A percentile compares a stretch with the other conserved stretches of the same genome.
phyloP scores from a whole-genome alignment of 2,329 filamentous ascomycete species.

The Rhynchosporium secalis region DNA sequence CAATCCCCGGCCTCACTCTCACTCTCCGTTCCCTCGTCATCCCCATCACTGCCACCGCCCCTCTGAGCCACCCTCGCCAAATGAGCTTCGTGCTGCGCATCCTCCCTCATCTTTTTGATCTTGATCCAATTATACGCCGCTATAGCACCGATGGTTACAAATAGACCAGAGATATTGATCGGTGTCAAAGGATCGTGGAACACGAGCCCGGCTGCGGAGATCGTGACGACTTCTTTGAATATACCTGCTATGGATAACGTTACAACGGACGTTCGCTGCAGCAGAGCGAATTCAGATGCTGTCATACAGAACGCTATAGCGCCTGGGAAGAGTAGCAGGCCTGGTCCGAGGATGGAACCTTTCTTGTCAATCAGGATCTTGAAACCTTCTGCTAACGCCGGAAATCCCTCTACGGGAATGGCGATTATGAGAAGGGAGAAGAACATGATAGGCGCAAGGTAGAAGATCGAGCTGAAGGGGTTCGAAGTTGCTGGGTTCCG shows the following conservation, averaged over 20 bases:
- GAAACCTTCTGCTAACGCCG: constrained; percentile 66
- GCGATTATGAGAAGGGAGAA: constrained; percentile 76
- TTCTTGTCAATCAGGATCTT: constrained; percentile 62
- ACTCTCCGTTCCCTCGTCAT: constrained; percentile 20
- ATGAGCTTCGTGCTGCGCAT: constrained; percentile 61
- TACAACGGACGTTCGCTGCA: constrained; percentile 93
- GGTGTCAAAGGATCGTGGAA: constrained; percentile 86
- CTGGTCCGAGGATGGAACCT: constrained; percentile 64
- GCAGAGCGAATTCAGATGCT: constrained; percentile 87
- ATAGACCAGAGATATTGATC: constrained; percentile 81
- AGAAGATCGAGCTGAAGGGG: constrained; percentile 96
- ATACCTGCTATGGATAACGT: constrained; percentile 96
- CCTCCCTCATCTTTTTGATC: constrained; percentile 80
- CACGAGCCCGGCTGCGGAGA: constrained; percentile 80
- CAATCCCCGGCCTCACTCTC: constrained; percentile 30
- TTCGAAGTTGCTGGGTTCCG: constrained; percentile 94
- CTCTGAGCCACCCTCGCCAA: constrained; percentile 22
- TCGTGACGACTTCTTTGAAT: constrained; percentile 98
- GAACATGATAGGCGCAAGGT: constrained; percentile 97
- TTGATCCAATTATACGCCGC: constrained; percentile 93
- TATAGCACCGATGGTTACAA: constrained; percentile 89
- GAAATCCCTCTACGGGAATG: constrained; percentile 79
- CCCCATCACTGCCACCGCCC: constrained; percentile 28
- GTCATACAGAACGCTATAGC: constrained; percentile 96
- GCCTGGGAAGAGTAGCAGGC: constrained; percentile 86